A percentile compares a stretch with the other conserved stretches of the same genome.
Evolutionary conservation across 306 rosid species (phyloP).

Genomic region (Leucaena leucocephala): DNA sequence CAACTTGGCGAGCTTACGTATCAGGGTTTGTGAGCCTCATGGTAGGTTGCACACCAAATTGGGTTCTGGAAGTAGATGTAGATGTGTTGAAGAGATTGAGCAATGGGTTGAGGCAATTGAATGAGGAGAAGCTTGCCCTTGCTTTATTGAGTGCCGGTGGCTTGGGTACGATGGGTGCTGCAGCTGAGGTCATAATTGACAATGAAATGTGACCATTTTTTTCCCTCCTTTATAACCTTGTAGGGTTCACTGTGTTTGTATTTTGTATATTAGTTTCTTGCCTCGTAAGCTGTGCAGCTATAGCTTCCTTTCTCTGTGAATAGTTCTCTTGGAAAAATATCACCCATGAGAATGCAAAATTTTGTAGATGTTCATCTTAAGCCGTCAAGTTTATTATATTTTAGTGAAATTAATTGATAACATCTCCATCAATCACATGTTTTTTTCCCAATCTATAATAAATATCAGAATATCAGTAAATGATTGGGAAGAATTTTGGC

Average conservation of each 20-base stretch:
- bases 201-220: slow-evolving; percentile 43
- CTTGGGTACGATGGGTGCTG: slow-evolving; percentile 78
- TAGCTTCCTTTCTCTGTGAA: background rate
- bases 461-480: no score
- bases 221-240: background rate
- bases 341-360: slow-evolving; percentile 19
- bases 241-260: slow-evolving; percentile 34
- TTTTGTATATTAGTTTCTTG: slow-evolving; percentile 26
- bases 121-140: slow-evolving; percentile 86
- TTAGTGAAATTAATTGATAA: background rate
- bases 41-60: slow-evolving; percentile 79
- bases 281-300: slow-evolving; percentile 29
- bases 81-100: slow-evolving; percentile 78
- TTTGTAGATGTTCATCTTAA: slow-evolving; percentile 31
- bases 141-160: slow-evolving; percentile 79
- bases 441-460: background rate
- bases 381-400: background rate
- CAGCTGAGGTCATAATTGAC: slow-evolving; percentile 81
- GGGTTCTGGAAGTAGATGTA: slow-evolving; percentile 88
- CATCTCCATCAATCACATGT: background rate
- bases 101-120: slow-evolving; percentile 77
- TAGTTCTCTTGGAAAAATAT: slow-evolving; percentile 35
- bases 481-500: background rate
- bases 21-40: slow-evolving; percentile 81
- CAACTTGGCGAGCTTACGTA: slow-evolving; percentile 90